Percentiles rank a stretch among this genome's conserved stretches.
Conservation (phyloP, 2,329 filamentous ascomycete species). For the Amylocarpus encephaloides region DNA sequence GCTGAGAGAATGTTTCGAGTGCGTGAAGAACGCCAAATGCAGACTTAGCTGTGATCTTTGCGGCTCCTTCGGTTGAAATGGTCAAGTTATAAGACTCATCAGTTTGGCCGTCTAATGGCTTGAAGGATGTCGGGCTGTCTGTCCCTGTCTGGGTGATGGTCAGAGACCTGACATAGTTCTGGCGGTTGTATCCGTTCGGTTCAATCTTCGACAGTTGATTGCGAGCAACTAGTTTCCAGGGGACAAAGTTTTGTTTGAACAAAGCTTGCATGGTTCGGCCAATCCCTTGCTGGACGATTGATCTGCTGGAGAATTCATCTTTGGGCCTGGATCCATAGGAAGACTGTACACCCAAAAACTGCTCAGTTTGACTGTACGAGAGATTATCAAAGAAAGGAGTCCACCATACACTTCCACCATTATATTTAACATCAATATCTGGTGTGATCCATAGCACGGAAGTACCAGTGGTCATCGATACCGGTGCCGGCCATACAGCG, state of each 20-base stretch:
- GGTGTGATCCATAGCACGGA: slow-evolving; percentile 48
- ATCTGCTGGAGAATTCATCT: slow-evolving; percentile 35
- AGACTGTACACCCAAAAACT: slow-evolving; percentile 19
- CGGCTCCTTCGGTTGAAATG: slow-evolving; percentile 51
- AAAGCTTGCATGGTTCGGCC: slow-evolving; percentile 57
- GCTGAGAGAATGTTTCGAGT: slow-evolving; percentile 71
- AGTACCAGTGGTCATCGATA: slow-evolving; percentile 44
- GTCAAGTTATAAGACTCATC: slow-evolving; percentile 72
- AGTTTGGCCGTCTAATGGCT: slow-evolving; percentile 54
- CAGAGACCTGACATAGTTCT: slow-evolving; percentile 52
- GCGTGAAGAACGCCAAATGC: slow-evolving; percentile 65
- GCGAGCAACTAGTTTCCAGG: slow-evolving; percentile 69
- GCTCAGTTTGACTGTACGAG: slow-evolving; percentile 23
- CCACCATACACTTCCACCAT: slow-evolving; percentile 50
- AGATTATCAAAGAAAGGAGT: slow-evolving; percentile 29
- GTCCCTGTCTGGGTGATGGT: slow-evolving; percentile 52
- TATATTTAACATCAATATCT: slow-evolving; percentile 50
- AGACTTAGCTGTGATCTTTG: slow-evolving; percentile 56
- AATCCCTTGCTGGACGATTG: slow-evolving; percentile 50
- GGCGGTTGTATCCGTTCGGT: slow-evolving; percentile 42
- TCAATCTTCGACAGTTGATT: slow-evolving; percentile 54
- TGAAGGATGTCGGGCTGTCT: slow-evolving; percentile 49
- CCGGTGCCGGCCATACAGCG: slow-evolving; percentile 54
- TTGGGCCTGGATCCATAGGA: slow-evolving; percentile 7
- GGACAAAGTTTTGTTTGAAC: slow-evolving; percentile 63